phyloP scores from a whole-genome alignment of 257 asterid species.

The Lithospermum erythrorhizon region DNA sequence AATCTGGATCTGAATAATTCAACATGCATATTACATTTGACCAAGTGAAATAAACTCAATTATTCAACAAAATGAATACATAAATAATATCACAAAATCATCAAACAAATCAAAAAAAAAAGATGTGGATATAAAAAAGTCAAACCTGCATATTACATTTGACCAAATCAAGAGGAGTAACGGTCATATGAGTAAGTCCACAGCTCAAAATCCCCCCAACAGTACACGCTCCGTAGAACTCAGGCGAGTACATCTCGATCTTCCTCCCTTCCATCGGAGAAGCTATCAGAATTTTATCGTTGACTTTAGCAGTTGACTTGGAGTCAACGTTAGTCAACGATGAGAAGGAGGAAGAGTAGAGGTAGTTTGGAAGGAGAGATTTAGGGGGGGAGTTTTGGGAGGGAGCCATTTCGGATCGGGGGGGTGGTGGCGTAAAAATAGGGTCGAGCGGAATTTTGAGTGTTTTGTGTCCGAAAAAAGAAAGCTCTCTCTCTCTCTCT shows the following conservation, averaged over 20 bases:
- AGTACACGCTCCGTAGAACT: slow-evolving; percentile 75
- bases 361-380: neutral
- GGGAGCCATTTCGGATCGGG: too few species aligned
- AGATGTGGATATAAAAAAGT: too few species aligned
- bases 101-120: too few species aligned
- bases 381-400: neutral
- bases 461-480: too few species aligned
- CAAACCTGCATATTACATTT: slow-evolving; percentile 93
- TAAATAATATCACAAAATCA: too few species aligned
- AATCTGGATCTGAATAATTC: neutral
- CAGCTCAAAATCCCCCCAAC: slow-evolving; percentile 86
- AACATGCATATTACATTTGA: too few species aligned
- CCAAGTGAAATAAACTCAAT: too few species aligned
- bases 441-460: too few species aligned
- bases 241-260: slow-evolving; percentile 77
- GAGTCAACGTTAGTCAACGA: neutral
- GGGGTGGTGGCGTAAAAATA: too few species aligned
- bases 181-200: slow-evolving; percentile 90
- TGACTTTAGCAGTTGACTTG: neutral
- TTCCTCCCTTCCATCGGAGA: slow-evolving; percentile 67
- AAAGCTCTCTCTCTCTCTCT: too few species aligned
- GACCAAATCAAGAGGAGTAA: slow-evolving; percentile 95
- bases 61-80: too few species aligned
- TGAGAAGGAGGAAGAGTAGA: neutral
- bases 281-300: slow-evolving; percentile 37